Conservation (phyloP, 768 basidiomycete species). For the Tubosaeta brunneosetosa region DNA sequence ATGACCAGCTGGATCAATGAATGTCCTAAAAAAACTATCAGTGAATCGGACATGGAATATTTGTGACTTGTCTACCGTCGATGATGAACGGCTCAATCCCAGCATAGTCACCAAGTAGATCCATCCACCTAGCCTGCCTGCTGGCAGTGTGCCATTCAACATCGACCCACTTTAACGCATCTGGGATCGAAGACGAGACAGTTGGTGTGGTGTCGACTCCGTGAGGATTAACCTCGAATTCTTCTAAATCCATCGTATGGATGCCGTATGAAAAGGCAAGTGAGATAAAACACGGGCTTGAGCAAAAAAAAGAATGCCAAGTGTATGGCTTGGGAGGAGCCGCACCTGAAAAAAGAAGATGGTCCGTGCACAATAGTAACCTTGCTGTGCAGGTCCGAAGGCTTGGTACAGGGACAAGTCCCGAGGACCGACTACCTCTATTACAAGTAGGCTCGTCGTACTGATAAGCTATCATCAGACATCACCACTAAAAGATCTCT, state of each 20-base stretch:
- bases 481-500: conserved; percentile 1
- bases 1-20: conserved; percentile 55
- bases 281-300: neutral
- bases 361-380: conserved; percentile 16
- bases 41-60: neutral
- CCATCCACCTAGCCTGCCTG: conserved; percentile 54
- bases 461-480: neutral
- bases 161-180: conserved; percentile 32
- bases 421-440: neutral
- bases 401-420: neutral
- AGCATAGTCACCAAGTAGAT: conserved; percentile 66
- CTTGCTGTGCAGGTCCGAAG: conserved; percentile 3
- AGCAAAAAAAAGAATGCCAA: no score
- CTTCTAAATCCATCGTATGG: conserved; percentile 36
- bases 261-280: neutral
- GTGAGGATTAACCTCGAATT: conserved; percentile 28
- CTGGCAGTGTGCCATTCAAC: conserved; percentile 37
- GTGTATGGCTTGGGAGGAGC: neutral
- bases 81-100: conserved; percentile 62
- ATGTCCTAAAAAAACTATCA: conserved; percentile 43
- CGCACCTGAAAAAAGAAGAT: neutral
- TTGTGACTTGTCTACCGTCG: conserved; percentile 41
- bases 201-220: neutral
- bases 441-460: neutral
- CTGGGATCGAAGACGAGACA: conserved; percentile 8